Base-by-base conservation (phyloP, 768 basidiomycete species). In the Galerina sulciceps region DNA sequence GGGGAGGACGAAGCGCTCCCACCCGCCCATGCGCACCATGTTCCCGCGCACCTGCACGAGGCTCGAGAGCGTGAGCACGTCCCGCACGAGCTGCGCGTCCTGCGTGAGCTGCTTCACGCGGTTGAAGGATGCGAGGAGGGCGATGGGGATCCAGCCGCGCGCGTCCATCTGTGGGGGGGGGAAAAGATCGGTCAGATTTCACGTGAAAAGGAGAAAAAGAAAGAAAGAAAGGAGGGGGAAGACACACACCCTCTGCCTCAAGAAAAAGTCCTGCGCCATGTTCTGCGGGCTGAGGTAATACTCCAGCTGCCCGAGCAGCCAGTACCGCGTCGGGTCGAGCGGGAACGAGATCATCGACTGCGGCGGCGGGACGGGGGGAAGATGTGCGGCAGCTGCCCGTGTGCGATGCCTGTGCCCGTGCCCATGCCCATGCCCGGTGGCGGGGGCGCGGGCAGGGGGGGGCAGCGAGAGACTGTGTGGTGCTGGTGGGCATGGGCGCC, bases 261-360 rank as follows among this genome's bases (percentile, higher is more conserved):
- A 78, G 75, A 83, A 96, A 63, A 90, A 81, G 71, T 98, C 95
- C 69, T 87, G 85, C n/a, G 84, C 90, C 76, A 98, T 80, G 69
- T 96, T 97, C 70, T 97, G 88, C 55, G 89, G 80, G 65, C 93
- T 93, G 64, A 98, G 80, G 76, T 96, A 98, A 72, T 94, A 97
- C 74, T 96, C 96, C 51, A 96, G 75, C 72, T 96, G 91, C 1
- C 85, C 88, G 43, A 96, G 81, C 23, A 96, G 77, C 69, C 83
- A 86, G 66, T 81, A 89, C 48, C 86, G 73, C 49, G 82, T 85
- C 20, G 84, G 73, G 67, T 95, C 93, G 11, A 91, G 69, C 1
- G 85, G 80, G 75, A 84, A 87, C 4, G 80, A 64, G 13, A 85
- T 51, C 14, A 69, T 68, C 1, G 83, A 74, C 44, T 79, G 54